Conservation (phyloP, 2,329 filamentous ascomycete genomes). For the Magnaporthiopsis incrustans region DNA sequence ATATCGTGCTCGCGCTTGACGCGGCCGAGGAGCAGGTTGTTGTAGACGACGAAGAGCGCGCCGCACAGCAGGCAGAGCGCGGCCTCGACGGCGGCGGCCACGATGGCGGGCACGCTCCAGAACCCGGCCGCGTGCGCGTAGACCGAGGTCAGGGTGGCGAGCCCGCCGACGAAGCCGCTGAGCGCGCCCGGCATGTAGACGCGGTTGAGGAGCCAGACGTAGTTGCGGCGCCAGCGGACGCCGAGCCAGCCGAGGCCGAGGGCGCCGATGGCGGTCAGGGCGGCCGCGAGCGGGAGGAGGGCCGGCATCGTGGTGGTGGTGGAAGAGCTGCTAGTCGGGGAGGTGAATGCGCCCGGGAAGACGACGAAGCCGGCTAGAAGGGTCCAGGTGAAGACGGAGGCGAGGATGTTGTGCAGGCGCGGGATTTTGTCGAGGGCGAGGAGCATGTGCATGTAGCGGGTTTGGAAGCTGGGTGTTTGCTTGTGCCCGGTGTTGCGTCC, state of each 20-base stretch:
- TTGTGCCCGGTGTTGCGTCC: neutral
- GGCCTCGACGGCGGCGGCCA: constrained; percentile 30
- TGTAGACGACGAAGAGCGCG: constrained; percentile 22
- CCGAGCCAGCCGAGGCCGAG: constrained; percentile 35
- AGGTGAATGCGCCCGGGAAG: constrained; percentile 43
- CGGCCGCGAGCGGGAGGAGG: constrained; percentile 29
- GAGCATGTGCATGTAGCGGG: constrained; percentile 37
- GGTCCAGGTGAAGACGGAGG: constrained; percentile 37
- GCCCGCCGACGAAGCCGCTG: constrained; percentile 40
- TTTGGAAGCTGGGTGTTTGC: constrained; percentile 10
- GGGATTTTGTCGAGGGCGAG: constrained; percentile 37
- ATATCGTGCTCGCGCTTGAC: constrained; percentile 21
- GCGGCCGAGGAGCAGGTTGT: constrained; percentile 22
- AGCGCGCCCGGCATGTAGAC: constrained; percentile 37
- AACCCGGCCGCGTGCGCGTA: constrained; percentile 37
- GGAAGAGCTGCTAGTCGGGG: constrained; percentile 8
- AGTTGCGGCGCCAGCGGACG: constrained; percentile 36
- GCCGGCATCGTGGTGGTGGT: constrained; percentile 27
- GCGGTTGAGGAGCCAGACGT: constrained; percentile 45
- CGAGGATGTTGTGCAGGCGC: constrained; percentile 37
- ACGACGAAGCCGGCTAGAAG: constrained; percentile 45
- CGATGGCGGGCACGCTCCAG: constrained; percentile 34
- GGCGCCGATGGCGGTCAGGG: constrained; percentile 27
- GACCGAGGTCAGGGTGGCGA: constrained; percentile 40
- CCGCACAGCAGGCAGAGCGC: constrained; percentile 19